Percentiles rank a stretch among this genome's conserved stretches.
Evolutionary conservation across 257 asterid species (phyloP).

Genomic region (Paraleonurus japonicus): DNA sequence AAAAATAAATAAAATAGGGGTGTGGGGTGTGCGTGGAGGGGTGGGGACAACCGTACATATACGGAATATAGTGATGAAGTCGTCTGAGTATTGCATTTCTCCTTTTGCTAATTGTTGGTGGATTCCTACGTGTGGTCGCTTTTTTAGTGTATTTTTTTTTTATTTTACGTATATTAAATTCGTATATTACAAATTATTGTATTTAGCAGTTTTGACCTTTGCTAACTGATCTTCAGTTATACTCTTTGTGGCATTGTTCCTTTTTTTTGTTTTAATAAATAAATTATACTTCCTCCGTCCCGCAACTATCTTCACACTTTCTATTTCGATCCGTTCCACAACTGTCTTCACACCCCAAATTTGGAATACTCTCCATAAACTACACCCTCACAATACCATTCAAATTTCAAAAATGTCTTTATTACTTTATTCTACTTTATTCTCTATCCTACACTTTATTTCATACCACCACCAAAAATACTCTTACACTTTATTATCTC

Average conservation of each 20-base stretch:
- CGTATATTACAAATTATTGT: neutral
- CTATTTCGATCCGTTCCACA: too few species aligned
- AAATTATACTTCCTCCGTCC: too few species aligned
- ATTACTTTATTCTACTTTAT: too few species aligned
- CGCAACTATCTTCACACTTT: too few species aligned
- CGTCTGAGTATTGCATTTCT: conserved; percentile 19
- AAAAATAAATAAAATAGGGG: neutral
- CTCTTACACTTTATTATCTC: too few species aligned
- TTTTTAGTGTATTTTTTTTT: neutral
- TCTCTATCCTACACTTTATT: too few species aligned
- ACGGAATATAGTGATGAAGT: conserved; percentile 34
- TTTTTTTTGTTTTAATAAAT: too few species aligned
- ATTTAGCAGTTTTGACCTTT: neutral
- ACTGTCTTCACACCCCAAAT: too few species aligned
- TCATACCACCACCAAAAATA: too few species aligned
- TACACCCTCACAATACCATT: too few species aligned
- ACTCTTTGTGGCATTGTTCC: neutral
- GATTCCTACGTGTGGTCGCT: conserved; percentile 32
- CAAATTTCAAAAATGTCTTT: too few species aligned
- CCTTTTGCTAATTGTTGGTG: conserved; percentile 9
- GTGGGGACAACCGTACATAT: conserved; percentile 32
- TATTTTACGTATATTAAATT: neutral
- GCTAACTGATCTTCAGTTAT: neutral
- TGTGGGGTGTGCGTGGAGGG: neutral
- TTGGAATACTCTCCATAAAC: too few species aligned